These are phyloP conservation scores for Solanum hybrid DNA, from an alignment of 305 asterid genomes.

Conservation along the genomic window DNA sequence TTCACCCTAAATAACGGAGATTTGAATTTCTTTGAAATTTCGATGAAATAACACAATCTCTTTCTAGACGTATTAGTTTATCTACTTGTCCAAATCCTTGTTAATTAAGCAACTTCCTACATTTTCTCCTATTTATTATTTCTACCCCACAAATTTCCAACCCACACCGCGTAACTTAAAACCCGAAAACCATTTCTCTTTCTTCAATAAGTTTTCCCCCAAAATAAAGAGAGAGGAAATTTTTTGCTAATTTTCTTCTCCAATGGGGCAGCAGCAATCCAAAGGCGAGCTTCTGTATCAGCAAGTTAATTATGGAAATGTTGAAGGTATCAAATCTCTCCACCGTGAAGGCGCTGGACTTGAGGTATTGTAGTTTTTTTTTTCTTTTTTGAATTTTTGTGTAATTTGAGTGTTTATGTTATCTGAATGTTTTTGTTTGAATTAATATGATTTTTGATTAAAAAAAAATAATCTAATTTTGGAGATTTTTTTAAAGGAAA, in stretches of 20 bases:
- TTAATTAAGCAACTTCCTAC: not conserved
- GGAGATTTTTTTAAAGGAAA: not conserved
- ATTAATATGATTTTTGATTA: not conserved
- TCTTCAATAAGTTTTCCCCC: not conserved
- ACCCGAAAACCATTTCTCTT: not conserved
- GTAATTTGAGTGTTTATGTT: not conserved
- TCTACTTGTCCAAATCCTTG: not conserved
- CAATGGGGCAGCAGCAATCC: slow-evolving; percentile 84
- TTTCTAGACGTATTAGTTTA: not conserved
- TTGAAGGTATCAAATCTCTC: slow-evolving; percentile 78
- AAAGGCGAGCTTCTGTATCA: slow-evolving; percentile 63
- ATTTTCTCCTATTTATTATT: not conserved
- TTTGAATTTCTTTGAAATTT: not conserved
- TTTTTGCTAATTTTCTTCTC: not conserved
- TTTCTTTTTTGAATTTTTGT: not conserved
- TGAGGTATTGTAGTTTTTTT: slow-evolving; percentile 38
- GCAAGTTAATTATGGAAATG: slow-evolving; percentile 65
- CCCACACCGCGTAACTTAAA: not conserved
- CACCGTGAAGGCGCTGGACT: slow-evolving; percentile 82
- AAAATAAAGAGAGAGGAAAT: not conserved
- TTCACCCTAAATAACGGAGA: not conserved
- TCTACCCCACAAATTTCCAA: not conserved
- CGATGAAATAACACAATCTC: not conserved
- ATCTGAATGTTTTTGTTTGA: not conserved
- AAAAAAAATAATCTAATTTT: not conserved